Percentiles rank a stretch among this genome's conserved stretches.
Evolutionary conservation across 371 early-diverging fungal genomes (phyloP).

Genomic region (Sporodiniella umbellata): DNA sequence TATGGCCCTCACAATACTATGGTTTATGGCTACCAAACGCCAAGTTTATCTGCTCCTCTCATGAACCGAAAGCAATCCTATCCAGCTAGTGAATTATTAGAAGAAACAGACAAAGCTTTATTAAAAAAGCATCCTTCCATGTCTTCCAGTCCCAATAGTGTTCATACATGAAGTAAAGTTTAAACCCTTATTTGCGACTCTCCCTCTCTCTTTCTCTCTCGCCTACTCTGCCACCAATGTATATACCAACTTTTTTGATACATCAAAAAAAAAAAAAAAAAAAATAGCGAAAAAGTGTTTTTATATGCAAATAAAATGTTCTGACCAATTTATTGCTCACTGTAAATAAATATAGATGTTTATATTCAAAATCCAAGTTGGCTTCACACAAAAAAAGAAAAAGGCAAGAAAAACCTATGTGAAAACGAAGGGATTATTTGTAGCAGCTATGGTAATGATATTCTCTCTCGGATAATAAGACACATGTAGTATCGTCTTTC

Average conservation of each 20-base stretch:
- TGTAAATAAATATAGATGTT: too few relatives aligned
- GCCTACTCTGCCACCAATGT: too few relatives aligned
- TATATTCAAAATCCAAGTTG: too few relatives aligned
- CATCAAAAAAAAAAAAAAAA: too few relatives aligned
- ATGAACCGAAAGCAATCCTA: slow-evolving; percentile 9
- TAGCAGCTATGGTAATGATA: slow-evolving; percentile 94
- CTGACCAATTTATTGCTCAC: neutral
- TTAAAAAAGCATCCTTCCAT: slow-evolving; percentile 10
- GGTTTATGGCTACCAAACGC: slow-evolving; percentile 12
- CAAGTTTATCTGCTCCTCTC: slow-evolving; percentile 17
- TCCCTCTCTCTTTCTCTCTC: neutral
- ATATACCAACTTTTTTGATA: too few relatives aligned
- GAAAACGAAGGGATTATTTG: slow-evolving; percentile 97
- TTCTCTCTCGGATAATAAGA: slow-evolving; percentile 98
- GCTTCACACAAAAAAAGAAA: neutral
- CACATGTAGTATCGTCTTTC: slow-evolving; percentile 95
- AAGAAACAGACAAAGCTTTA: slow-evolving; percentile 5
- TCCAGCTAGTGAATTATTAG: slow-evolving; percentile 12
- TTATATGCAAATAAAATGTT: neutral
- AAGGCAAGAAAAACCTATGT: slow-evolving; percentile 45
- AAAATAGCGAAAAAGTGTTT: too few relatives aligned
- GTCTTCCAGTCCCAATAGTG: slow-evolving; percentile 8
- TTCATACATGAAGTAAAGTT: slow-evolving; percentile 3
- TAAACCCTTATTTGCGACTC: neutral
- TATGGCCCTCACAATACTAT: slow-evolving; percentile 8